These are phyloP conservation scores for Vigna reflexopilosa DNA, from an alignment of 306 rosid genomes.

Conservation along the genomic window DNA sequence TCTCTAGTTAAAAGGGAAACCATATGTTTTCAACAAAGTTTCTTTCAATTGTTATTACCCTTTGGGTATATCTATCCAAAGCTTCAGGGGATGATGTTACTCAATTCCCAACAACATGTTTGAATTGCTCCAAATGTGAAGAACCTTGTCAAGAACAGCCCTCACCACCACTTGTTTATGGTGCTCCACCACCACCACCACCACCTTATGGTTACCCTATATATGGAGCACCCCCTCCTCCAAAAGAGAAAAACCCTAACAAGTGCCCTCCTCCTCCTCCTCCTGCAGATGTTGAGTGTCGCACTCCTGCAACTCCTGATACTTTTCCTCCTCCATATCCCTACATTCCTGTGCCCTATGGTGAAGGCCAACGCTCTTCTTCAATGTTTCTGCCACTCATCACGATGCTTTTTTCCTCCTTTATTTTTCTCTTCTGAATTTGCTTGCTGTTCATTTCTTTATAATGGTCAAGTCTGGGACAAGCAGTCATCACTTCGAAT, in stretches of 20 bases:
- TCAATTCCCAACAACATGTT: neutral
- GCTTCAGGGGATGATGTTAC: constrained; percentile 37
- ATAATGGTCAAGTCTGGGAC: neutral
- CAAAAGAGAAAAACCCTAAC: constrained; percentile 10
- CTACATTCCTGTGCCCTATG: constrained; percentile 52
- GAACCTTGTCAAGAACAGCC: constrained; percentile 47
- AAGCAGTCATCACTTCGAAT: neutral
- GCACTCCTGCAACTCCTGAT: constrained; percentile 49
- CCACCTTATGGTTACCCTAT: constrained; percentile 41
- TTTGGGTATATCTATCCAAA: constrained; percentile 23
- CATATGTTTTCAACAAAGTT: constrained; percentile 42
- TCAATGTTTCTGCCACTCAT: constrained; percentile 17
- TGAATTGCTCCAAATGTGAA: constrained; percentile 37
- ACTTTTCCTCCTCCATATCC: constrained; percentile 36
- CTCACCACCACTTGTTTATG: constrained; percentile 4
- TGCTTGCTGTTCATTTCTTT: constrained; percentile 2
- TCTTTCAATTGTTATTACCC: neutral
- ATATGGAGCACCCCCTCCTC: constrained; percentile 42
- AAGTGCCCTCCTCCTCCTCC: constrained; percentile 53
- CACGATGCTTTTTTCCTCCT: constrained; percentile 31
- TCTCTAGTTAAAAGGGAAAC: neutral
- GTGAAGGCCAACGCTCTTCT: constrained; percentile 10
- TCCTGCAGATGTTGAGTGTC: constrained; percentile 46
- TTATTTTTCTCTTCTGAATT: constrained; percentile 40
- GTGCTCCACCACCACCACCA: neutral